Conservation (phyloP, 805 yeast genomes). For the Candida silvicultrix region DNA sequence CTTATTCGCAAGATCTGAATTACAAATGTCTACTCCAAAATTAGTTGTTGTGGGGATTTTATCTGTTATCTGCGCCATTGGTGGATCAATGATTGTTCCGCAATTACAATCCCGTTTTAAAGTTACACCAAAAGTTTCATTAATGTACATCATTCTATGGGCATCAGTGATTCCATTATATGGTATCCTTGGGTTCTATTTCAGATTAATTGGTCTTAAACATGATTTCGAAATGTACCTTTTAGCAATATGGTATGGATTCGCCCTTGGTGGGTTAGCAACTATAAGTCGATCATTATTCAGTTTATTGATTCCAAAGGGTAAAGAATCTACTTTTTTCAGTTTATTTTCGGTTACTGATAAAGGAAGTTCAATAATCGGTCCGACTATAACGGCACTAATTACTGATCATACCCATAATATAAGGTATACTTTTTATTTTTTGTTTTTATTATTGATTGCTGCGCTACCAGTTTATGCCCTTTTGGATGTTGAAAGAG, state of each 20-base stretch:
- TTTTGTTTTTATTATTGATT: slow-evolving; percentile 47
- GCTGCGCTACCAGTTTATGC: slow-evolving; percentile 52
- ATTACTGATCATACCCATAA: slow-evolving; percentile 70
- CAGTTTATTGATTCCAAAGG: slow-evolving; percentile 64
- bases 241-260: slow-evolving; percentile 70
- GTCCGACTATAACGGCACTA: slow-evolving; percentile 68
- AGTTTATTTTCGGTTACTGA: slow-evolving; percentile 74
- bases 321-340: slow-evolving; percentile 71
- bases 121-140: slow-evolving; percentile 38
- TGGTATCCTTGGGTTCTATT: slow-evolving; percentile 62
- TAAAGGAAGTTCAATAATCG: slow-evolving; percentile 71
- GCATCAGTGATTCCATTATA: slow-evolving; percentile 65
- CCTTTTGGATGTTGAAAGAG: slow-evolving; percentile 54
- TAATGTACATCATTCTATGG: slow-evolving; percentile 51
- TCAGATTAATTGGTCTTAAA: slow-evolving; percentile 48
- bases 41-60: slow-evolving; percentile 60
- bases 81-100: slow-evolving; percentile 59
- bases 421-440: slow-evolving; percentile 65
- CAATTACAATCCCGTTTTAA: slow-evolving; percentile 30
- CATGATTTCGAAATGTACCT: slow-evolving; percentile 63
- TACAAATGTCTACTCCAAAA: slow-evolving; percentile 61
- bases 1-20: slow-evolving; percentile 64
- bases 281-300: slow-evolving; percentile 65
- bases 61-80: slow-evolving; percentile 60
- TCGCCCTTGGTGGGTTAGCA: slow-evolving; percentile 66